Base-by-base conservation (phyloP, 352 stramenopile species). In the Pythium phragmitis region DNA sequence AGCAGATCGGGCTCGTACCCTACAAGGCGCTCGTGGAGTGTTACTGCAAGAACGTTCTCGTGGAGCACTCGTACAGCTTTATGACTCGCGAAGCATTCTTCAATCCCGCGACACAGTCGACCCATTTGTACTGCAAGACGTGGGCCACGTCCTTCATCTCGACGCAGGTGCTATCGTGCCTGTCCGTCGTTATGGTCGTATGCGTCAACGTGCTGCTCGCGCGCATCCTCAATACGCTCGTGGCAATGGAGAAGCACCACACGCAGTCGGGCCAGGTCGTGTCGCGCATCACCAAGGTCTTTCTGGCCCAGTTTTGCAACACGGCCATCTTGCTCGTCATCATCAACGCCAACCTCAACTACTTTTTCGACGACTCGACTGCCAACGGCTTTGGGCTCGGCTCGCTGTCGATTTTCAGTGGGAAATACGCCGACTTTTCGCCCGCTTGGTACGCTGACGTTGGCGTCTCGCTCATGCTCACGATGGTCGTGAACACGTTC, bases 21-120 rank as follows among this genome's bases (percentile, higher is more conserved):
- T 92, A 91, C 73, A 90, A 92, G 51, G 73, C 71, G 17, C 74
- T 94, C 34, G 77, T 94, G 30, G 83, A 92, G 69, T 94, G 86
- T 71, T 92, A 79, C 63, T 94, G 83, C 73, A 88, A 88, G 61
- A 79, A 65, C 37, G 62, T 81, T 14, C 72, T 92, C 19, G 58
- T 60, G 19, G 57, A 72, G 16, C 62, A 88, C 63, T 89, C 83
- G 36, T 89, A 91, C 36, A 63, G 55, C 34, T 72, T 70, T 13
- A 89, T 89, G 77, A 85, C 82, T 17, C 70, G 80, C 13, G 80
- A 91, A 53, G 54, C 36, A 4, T 94, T 92, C 33, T 47, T 74
- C 37, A 73, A 91, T 51, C 64, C 72, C 2, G 57, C 51, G 19
- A 89, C 69, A 8, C 37, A 72, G 17, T 56, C 63, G 7, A 64